These are phyloP conservation scores for Murraya paniculata DNA, from an alignment of 345 rosid species.

Conservation along the genomic window DNA sequence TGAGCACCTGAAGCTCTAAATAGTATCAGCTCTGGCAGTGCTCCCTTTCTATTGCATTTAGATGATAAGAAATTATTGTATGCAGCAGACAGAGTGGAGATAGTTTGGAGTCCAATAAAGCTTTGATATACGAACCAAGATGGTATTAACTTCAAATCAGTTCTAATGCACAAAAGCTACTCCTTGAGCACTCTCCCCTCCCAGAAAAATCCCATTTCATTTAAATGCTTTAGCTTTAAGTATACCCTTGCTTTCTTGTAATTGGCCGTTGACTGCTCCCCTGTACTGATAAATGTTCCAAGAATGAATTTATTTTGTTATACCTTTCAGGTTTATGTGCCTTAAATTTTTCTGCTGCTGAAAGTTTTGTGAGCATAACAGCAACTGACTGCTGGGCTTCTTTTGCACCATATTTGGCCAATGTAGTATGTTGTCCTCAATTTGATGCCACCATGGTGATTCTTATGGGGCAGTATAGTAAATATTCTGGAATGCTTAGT, in stretches of 20 bases:
- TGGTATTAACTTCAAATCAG: neutral
- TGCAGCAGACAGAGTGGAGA: neutral
- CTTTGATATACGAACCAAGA: neutral
- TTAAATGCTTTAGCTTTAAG: slow-evolving; percentile 1
- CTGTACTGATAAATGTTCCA: neutral
- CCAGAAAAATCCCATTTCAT: neutral
- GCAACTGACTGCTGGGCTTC: slow-evolving; percentile 51
- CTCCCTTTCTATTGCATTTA: neutral
- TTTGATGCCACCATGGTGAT: slow-evolving; percentile 48
- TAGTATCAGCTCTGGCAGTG: neutral
- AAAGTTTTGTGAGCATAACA: slow-evolving; percentile 39
- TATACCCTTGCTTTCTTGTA: neutral
- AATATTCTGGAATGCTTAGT: slow-evolving; percentile 43
- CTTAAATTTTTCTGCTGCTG: slow-evolving; percentile 43
- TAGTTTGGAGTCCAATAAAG: neutral
- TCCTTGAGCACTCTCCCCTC: neutral
- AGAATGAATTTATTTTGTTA: neutral
- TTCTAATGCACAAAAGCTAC: neutral
- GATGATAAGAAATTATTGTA: neutral
- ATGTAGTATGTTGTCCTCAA: slow-evolving; percentile 67
- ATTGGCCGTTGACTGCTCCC: neutral
- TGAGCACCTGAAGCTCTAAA: neutral
- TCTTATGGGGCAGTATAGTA: slow-evolving; percentile 55
- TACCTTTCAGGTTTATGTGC: slow-evolving; percentile 42
- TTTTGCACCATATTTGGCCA: slow-evolving; percentile 53